These are phyloP conservation scores for Aureobasidium subglaciale DNA, from an alignment of 2,329 filamentous ascomycete genomes.

Conservation along the genomic window DNA sequence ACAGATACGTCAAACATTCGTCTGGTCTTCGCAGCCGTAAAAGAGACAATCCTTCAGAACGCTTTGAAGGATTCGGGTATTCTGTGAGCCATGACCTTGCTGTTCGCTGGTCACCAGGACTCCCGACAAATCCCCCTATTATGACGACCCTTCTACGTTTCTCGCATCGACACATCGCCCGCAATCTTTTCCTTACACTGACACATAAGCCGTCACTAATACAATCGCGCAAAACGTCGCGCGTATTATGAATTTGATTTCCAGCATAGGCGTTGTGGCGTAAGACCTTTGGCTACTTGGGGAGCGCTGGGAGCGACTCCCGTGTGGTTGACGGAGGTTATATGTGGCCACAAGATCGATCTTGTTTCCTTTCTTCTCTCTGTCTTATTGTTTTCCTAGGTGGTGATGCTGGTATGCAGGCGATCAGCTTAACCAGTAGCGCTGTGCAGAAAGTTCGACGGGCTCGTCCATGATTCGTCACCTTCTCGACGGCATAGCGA, in stretches of 20 bases:
- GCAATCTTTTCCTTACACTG: constrained; percentile 3
- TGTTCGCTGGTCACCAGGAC: constrained; percentile 51
- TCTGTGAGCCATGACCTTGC: constrained; percentile 40
- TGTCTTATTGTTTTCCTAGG: background rate
- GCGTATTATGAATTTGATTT: constrained; percentile 15
- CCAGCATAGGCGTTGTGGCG: constrained; percentile 17
- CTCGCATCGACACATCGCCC: constrained; percentile 5
- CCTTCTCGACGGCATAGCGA: background rate
- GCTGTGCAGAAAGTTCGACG: background rate
- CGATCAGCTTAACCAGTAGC: background rate
- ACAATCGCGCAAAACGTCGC: constrained; percentile 8
- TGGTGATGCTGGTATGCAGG: background rate
- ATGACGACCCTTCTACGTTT: constrained; percentile 14
- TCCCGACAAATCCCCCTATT: constrained; percentile 42
- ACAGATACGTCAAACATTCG: constrained; percentile 98
- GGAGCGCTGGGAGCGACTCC: constrained; percentile 7
- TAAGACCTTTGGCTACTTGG: constrained; percentile 9
- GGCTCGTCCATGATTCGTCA: background rate
- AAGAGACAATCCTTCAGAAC: constrained; percentile 98
- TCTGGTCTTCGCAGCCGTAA: constrained; percentile 94
- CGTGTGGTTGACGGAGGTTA: background rate
- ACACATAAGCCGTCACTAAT: constrained; percentile 15
- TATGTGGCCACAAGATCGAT: constrained; percentile 2
- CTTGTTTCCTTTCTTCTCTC: background rate
- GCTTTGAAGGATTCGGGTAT: constrained; percentile 97